Base-by-base conservation (phyloP, 2,329 filamentous ascomycete species). In the Plenodomus biglobosus region DNA sequence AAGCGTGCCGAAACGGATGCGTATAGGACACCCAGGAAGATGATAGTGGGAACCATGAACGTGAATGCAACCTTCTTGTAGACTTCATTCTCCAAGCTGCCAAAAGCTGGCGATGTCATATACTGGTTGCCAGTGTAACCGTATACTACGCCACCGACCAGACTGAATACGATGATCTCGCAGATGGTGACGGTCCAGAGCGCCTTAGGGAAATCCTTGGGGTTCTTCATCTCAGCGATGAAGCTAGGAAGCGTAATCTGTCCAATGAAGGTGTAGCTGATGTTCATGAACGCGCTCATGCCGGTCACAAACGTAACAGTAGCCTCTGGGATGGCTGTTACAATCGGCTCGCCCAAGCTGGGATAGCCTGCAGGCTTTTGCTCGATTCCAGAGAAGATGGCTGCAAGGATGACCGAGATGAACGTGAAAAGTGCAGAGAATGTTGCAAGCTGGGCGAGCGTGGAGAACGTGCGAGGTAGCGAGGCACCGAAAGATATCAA, bases 191-290 rank as follows among this genome's bases (percentile, higher is more conserved):
- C 91, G 1, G 86, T 87, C 84, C 90, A 96, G 1, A 96, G 82
- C 2, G 92, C 90, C 74, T 96, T 96, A 61, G 90, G 90, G 67
- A 96, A 96, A 59, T 96, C 92, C 48, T 82, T 85, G 1, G 80
- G 83, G 39, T 84, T 77, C 66, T 81, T 88, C 92, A 96, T 96
- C 73, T 96, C 92, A 3, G 92, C 91, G 56, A 96, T 96, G 76
- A 96, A 96, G 60, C 88, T 92, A 0, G 92, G 92, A 13, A 96
- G 80, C 0, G 92, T 96, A 62, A 96, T 95, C 69, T 96, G 92
- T 0, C 92, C 92, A 59, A 96, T 96, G 68, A 96, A 96, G 0
- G 92, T 96, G 70, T 96, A 96, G 73, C 86, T 90, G 67, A 96
- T 96, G 73, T 96, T 96, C 70, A 96, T 80, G 73, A 96, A 96